Evolutionary conservation across 139 green algal species (phyloP).

Genomic region (Closterium sp.): DNA sequence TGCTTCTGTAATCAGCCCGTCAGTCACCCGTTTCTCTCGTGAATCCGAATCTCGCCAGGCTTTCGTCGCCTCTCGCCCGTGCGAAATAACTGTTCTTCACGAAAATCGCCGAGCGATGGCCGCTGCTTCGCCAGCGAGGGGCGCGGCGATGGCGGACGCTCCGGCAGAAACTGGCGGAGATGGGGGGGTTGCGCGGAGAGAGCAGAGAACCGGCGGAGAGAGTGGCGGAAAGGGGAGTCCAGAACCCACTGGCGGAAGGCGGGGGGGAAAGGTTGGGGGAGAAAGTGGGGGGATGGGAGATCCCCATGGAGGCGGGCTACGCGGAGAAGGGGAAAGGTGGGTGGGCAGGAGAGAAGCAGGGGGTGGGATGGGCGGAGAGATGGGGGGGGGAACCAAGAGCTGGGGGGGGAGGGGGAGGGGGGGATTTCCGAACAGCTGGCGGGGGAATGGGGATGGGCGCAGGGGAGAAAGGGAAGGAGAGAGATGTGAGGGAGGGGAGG

Average conservation of each 20-base stretch:
- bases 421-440: not conserved
- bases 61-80: not conserved
- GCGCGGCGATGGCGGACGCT: not conserved
- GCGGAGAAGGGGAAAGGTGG: not conserved
- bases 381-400: not conserved
- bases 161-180: not conserved
- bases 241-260: not conserved
- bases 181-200: not conserved
- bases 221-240: not conserved
- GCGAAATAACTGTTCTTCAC: not conserved
- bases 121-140: not conserved
- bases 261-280: not conserved
- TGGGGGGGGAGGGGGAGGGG: not conserved
- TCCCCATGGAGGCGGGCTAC: too few relatives aligned
- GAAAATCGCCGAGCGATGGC: not conserved
- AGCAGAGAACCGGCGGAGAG: not conserved
- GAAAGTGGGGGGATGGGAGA: not conserved
- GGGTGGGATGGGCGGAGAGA: not conserved
- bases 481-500: not conserved
- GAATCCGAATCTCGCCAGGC: not conserved
- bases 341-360: too few relatives aligned
- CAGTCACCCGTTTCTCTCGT: not conserved
- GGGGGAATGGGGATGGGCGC: not conserved
- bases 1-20: not conserved
- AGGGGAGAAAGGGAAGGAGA: not conserved